A percentile compares a stretch with the other conserved stretches of the same genome.
phyloP scores from a whole-genome alignment of 2,329 filamentous ascomycete genomes.

The Hyphodiscus sp. region DNA sequence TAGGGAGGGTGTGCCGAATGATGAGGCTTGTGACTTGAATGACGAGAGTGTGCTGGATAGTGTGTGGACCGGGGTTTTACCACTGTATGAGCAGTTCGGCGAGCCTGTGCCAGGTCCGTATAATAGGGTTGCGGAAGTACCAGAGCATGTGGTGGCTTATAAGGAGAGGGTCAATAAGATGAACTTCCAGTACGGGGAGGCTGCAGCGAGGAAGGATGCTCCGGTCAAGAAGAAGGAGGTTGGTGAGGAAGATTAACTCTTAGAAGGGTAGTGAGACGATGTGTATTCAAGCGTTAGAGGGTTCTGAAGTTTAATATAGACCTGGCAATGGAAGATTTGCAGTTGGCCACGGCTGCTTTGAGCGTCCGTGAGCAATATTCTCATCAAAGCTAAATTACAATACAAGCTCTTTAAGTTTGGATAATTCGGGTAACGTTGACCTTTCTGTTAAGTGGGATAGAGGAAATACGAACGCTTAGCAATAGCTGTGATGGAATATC shows the following conservation, averaged over 20 bases:
- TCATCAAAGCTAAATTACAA: too few species aligned
- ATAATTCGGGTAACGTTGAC: too few species aligned
- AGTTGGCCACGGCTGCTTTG: too few species aligned
- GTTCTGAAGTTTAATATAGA: not conserved
- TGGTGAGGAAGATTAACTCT: slow-evolving; percentile 29
- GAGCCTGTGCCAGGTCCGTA: slow-evolving; percentile 22
- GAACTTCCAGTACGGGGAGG: slow-evolving; percentile 36
- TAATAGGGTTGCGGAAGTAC: slow-evolving; percentile 33
- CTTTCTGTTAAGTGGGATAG: too few species aligned
- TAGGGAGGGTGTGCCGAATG: slow-evolving; percentile 55
- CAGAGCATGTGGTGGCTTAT: slow-evolving; percentile 49
- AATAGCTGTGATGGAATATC: too few species aligned
- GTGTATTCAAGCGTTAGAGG: not conserved
- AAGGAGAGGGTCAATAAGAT: slow-evolving; percentile 41
- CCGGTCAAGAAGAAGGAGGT: slow-evolving; percentile 44
- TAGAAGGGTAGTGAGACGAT: not conserved
- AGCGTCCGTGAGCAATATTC: too few species aligned
- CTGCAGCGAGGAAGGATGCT: slow-evolving; percentile 41
- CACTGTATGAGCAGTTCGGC: slow-evolving; percentile 59
- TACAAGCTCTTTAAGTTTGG: too few species aligned
- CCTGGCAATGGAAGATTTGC: not conserved
- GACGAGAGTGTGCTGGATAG: slow-evolving; percentile 35
- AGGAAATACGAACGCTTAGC: too few species aligned
- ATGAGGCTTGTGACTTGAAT: slow-evolving; percentile 42
- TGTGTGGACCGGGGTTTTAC: slow-evolving; percentile 54